Evolutionary conservation across 2,329 filamentous ascomycete genomes (phyloP), one percentile per base, ranked within the genome.

Genomic region (Colletotrichum zoysiae): DNA sequence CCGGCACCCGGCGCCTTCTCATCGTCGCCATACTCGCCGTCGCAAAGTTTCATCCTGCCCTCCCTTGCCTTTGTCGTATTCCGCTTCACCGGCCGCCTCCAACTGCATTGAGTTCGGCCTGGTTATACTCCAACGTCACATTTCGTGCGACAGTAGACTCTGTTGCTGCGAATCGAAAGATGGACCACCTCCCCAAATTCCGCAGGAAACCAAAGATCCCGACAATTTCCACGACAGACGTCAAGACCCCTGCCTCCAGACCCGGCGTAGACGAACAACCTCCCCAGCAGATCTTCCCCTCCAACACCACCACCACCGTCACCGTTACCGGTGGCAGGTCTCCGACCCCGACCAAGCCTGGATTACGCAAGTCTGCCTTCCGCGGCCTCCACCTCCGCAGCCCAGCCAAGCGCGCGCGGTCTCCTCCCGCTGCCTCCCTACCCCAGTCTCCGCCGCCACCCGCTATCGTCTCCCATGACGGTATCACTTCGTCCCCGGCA

Each of bases 321-420:
- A 65, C 73, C 42, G 60, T 65, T 65, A 67, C 67, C 30, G 68
- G 64, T 56, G 44, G 48, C n/a, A 59, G 60, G 2, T 72, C 69
- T 5, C 67, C 65, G 2, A 70, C 67, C 56, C 40, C 62, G 50
- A 70, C 67, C 14, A 79, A 77, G 67, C 68, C 76, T 35, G 73
- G 77, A 35, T 70, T 73, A 48, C 81, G 81, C 67, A 81, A 79
- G 53, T 80, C 82, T 23, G 78, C 85, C 51, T 86, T 87, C 62
- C 82, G 83, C 51, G 81, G 80, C 73, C 80, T 87, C 69, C 82
- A 84, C 63, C 80, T 87, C 64, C 82, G 83, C 65, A 79, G 81
- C 65, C 81, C 84, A 33, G 79, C 82, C 65, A 87, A 87, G 79
- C 84, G 86, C 76, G 84, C 84, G 69, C 82, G 83, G 63, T 86